Evolutionary conservation across 805 yeast species (phyloP).

Genomic region (Ogataea paraovalis): DNA sequence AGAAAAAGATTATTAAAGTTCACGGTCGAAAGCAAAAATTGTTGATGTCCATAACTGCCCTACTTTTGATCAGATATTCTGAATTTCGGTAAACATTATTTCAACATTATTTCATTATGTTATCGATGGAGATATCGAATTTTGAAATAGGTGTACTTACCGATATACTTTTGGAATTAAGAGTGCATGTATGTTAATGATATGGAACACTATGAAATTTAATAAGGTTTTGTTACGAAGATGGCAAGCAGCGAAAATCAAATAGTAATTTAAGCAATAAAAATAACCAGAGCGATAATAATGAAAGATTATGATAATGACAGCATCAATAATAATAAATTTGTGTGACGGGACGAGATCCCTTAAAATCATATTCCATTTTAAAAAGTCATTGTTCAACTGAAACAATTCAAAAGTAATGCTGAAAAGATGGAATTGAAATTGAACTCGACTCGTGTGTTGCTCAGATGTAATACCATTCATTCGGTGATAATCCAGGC

Average conservation of each 20-base stretch:
- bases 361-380: slow-evolving; percentile 27
- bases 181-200: slow-evolving; percentile 9
- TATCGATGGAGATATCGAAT: slow-evolving; percentile 1
- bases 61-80: slow-evolving; percentile 16
- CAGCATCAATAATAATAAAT: slow-evolving; percentile 2
- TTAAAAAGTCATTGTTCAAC: slow-evolving; percentile 1
- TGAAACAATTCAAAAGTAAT: slow-evolving; percentile 2
- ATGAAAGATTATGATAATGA: background rate
- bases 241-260: no score
- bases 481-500: no score
- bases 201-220: no score
- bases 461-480: background rate
- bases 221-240: no score
- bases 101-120: slow-evolving; percentile 8
- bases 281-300: no score
- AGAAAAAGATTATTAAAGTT: no score
- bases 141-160: slow-evolving; percentile 10
- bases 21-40: no score
- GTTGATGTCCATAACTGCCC: no score
- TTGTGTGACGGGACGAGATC: no score
- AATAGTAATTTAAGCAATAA: no score
- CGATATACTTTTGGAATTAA: slow-evolving; percentile 18
- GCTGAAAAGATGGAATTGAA: background rate
- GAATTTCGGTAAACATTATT: slow-evolving; percentile 14
- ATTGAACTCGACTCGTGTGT: background rate